Base-by-base conservation (phyloP, 768 basidiomycete species). In the Podaxis mareebaensis region DNA sequence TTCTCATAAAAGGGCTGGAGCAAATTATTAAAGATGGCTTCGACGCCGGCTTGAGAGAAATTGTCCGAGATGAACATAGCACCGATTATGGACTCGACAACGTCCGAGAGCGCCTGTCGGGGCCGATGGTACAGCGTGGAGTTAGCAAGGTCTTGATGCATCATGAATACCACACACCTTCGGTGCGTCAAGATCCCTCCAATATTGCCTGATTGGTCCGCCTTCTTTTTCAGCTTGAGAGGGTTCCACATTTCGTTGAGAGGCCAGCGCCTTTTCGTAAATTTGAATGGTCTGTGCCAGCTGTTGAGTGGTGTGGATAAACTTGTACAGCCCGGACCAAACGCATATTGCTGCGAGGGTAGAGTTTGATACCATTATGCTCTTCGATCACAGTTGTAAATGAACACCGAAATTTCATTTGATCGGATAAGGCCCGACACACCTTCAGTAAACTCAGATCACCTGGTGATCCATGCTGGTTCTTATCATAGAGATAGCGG, bases 291-390 rank as follows among this genome's bases (percentile, higher is more conserved):
- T 75, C 10, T 69, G 73, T 17, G 78, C 78, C 10, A 92, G 74
- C 12, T 80, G 75, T 46, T 80, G 76, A 3, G 87, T 87, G 58
- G 85, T 85, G 57, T 83, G 76, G 28, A 94, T 74, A 72, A 88
- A 76, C 48, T 86, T 75, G 62, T 91, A 77, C 59, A 95, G 75
- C 38, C 88, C 88, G 58, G 83, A 83, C 66, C 81, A 81, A 17
- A 94, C 86, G 67, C 90, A 92, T 63, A 94, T 73, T 2, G 92
- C 89, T 42, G 89, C 91, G 48, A 95, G 77, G 17, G 89, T 80
- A 33, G 86, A 82, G 72, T 94, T 94, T 3, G 91, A 92, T 28
- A 95, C 92, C 92, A 95, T 94, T 7, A 90, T 89, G 30, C 85
- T 84, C 93, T 94, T 68, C 39, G 61, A 65, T 64, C 62, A 63